A percentile compares a stretch with the other conserved stretches of the same genome.
Conservation (phyloP, 306 rosid species). For the Cucumis melo region DNA sequence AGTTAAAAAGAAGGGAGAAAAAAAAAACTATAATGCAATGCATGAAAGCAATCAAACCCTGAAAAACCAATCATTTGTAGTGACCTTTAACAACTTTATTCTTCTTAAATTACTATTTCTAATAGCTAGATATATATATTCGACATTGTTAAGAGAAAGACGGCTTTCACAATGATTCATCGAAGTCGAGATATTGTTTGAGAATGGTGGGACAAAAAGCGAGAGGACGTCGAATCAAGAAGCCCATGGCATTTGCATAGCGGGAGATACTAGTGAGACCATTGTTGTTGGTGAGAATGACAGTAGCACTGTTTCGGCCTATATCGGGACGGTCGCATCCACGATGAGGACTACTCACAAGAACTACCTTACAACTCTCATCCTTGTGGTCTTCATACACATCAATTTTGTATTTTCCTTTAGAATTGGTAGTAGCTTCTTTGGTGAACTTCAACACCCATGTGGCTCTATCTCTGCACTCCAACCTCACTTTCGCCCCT, state of each 20-base stretch:
- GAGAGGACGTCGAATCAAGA: constrained; percentile 30
- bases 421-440: constrained; percentile 30
- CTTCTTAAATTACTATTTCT: neutral
- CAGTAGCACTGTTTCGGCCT: constrained; percentile 35
- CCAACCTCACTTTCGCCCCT: constrained; percentile 57
- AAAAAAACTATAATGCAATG: neutral
- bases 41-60: neutral
- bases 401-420: constrained; percentile 30
- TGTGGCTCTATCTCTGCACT: constrained; percentile 35
- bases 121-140: neutral
- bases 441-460: constrained; percentile 16
- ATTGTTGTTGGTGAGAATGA: constrained; percentile 40
- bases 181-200: constrained; percentile 22
- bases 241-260: constrained; percentile 52
- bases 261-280: constrained; percentile 33
- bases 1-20: neutral
- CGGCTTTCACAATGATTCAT: neutral
- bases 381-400: constrained; percentile 45
- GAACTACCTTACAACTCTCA: constrained; percentile 28
- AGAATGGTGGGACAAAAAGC: constrained; percentile 27
- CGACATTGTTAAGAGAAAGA: neutral
- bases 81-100: neutral
- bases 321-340: constrained; percentile 29
- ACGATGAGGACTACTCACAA: constrained; percentile 31
- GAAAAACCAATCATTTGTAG: neutral